phyloP scores from a whole-genome alignment of 805 yeast genomes.

The Suhomyces pyralidae region DNA sequence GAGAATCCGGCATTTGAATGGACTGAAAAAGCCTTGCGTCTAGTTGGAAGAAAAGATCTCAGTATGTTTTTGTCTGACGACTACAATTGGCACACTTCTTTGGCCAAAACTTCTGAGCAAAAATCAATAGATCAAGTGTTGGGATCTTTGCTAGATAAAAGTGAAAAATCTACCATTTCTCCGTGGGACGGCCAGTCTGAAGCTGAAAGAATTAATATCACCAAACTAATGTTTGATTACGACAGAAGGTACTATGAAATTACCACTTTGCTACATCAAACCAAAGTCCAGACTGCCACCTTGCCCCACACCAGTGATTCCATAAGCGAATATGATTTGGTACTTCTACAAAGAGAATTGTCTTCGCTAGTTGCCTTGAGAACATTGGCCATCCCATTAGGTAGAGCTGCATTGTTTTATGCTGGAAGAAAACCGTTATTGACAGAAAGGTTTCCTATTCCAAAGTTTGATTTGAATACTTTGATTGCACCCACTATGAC shows the following conservation, averaged over 20 bases:
- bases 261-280: slow-evolving; percentile 66
- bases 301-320: slow-evolving; percentile 34
- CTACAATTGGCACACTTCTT: not conserved
- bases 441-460: slow-evolving; percentile 81
- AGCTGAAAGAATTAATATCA: slow-evolving; percentile 63
- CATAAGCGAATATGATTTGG: slow-evolving; percentile 53
- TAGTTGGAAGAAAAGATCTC: slow-evolving; percentile 70
- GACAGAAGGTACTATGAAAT: slow-evolving; percentile 82
- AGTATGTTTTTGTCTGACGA: slow-evolving; percentile 23
- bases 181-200: slow-evolving; percentile 75
- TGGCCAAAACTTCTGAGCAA: slow-evolving; percentile 1
- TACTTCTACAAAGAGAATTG: slow-evolving; percentile 53
- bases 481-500: slow-evolving; percentile 63
- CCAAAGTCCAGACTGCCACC: slow-evolving; percentile 57
- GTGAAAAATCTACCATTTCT: slow-evolving; percentile 37
- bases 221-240: slow-evolving; percentile 66
- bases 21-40: slow-evolving; percentile 45
- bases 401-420: slow-evolving; percentile 70
- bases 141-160: slow-evolving; percentile 34
- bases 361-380: slow-evolving; percentile 64
- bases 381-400: slow-evolving; percentile 72
- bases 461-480: slow-evolving; percentile 68
- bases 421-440: slow-evolving; percentile 71
- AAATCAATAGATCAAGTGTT: slow-evolving; percentile 42
- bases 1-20: slow-evolving; percentile 49